Percentiles rank a stretch among this genome's conserved stretches.
Conservation (phyloP, 2,329 filamentous ascomycete genomes). For the Karstenula rhodostoma region DNA sequence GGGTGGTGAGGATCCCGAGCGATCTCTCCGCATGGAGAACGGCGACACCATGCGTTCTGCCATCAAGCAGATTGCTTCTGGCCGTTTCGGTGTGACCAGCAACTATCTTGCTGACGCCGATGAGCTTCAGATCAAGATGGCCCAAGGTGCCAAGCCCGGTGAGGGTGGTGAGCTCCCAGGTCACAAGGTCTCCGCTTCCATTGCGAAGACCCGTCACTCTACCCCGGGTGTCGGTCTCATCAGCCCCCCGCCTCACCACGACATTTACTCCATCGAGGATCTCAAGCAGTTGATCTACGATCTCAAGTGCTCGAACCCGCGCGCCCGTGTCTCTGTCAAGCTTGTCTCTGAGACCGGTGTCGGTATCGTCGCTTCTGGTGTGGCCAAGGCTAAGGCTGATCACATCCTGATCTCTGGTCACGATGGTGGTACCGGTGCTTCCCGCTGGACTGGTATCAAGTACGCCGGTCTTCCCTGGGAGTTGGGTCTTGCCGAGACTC, state of each 20-base stretch:
- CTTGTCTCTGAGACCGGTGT: constrained; percentile 97
- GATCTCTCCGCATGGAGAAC: constrained; percentile 84
- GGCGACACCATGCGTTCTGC: constrained; percentile 97
- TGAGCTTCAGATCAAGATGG: constrained; percentile 99
- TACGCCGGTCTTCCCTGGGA: constrained; percentile 98
- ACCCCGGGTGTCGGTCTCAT: constrained; percentile 96
- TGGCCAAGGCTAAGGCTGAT: constrained; percentile 96
- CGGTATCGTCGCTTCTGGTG: constrained; percentile 95
- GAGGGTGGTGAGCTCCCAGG: constrained; percentile 97
- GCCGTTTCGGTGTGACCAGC: constrained; percentile 94
- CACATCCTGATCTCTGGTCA: constrained; percentile 97
- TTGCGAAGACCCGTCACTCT: constrained; percentile 93
- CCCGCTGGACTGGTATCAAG: constrained; percentile 98
- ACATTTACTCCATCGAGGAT: constrained; percentile 98
- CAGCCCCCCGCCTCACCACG: constrained; percentile 94
- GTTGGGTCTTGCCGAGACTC: constrained; percentile 93
- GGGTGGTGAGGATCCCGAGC: constrained; percentile 93
- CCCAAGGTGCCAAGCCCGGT: constrained; percentile 95
- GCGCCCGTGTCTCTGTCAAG: constrained; percentile 93
- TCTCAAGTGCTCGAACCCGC: constrained; percentile 93
- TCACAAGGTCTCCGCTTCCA: constrained; percentile 94
- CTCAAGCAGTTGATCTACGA: constrained; percentile 98
- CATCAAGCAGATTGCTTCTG: constrained; percentile 97
- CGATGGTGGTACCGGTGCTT: constrained; percentile 95
- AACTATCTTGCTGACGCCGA: constrained; percentile 95